These are phyloP conservation scores for Goffeauzyma gilvescens DNA, from an alignment of 768 basidiomycete species.

Conservation along the genomic window DNA sequence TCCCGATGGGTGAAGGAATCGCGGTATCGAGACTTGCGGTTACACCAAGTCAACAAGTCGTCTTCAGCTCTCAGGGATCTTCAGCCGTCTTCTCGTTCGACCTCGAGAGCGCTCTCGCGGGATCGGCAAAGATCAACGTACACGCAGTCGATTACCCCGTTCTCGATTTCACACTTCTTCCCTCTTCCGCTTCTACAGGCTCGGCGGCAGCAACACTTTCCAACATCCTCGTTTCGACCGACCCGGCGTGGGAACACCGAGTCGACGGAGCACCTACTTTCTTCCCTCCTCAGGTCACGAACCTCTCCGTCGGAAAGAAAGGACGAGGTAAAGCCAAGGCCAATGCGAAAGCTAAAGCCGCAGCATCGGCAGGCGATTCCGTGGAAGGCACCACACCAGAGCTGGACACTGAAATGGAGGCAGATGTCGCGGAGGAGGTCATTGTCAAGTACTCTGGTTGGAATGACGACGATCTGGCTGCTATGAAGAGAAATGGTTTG, in stretches of 20 bases:
- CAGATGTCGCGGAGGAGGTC: background rate
- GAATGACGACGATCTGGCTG: background rate
- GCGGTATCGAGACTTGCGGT: too few species aligned
- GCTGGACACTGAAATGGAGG: background rate
- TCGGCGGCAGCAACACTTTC: background rate
- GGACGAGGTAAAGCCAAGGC: constrained; percentile 5
- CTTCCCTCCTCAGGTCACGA: constrained; percentile 2
- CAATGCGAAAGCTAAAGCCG: constrained; percentile 8
- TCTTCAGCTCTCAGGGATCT: constrained; percentile 32
- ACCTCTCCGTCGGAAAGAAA: constrained; percentile 5
- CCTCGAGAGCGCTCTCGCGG: too few species aligned
- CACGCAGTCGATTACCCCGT: constrained; percentile 18
- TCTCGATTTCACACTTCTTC: constrained; percentile 15
- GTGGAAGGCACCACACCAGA: constrained; percentile 10
- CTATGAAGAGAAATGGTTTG: background rate
- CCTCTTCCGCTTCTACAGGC: constrained; percentile 9
- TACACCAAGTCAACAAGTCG: constrained; percentile 16
- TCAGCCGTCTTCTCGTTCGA: too few species aligned
- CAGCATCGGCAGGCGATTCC: constrained; percentile 10
- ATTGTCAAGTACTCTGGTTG: too few species aligned
- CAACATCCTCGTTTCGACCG: constrained; percentile 18
- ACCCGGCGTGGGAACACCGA: constrained; percentile 21
- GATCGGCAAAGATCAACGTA: constrained; percentile 12
- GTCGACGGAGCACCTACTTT: constrained; percentile 6
- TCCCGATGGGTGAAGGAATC: constrained; percentile 26